phyloP scores from a whole-genome alignment of 495 filamentous ascomycete species.

The Daldinia concentrica region DNA sequence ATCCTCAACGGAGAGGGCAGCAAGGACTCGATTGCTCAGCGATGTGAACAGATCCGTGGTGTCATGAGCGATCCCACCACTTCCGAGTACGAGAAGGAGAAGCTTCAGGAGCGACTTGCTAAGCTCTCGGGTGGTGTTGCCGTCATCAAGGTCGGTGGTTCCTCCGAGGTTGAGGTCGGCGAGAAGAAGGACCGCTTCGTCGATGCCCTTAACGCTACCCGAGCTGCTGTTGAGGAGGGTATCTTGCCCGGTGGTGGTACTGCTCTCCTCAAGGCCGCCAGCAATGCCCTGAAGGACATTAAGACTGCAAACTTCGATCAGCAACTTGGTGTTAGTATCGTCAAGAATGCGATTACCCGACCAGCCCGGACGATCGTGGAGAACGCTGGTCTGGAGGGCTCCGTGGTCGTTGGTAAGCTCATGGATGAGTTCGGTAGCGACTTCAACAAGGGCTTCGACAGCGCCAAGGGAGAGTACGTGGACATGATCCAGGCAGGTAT shows the following conservation, averaged over 20 bases:
- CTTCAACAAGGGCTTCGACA: conserved; percentile 99
- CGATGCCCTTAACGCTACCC: conserved; percentile 97
- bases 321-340: conserved; percentile 95
- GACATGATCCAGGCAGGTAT: conserved; percentile 98
- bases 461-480: conserved; percentile 94
- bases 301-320: conserved; percentile 97
- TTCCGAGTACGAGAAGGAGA: conserved; percentile 99
- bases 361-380: conserved; percentile 95
- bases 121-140: conserved; percentile 99
- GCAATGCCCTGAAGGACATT: conserved; percentile 81
- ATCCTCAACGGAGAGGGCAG: conserved; percentile 96
- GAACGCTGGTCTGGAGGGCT: conserved; percentile 96
- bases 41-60: conserved; percentile 98
- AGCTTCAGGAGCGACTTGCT: conserved; percentile 98
- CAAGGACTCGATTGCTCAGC: conserved; percentile 93
- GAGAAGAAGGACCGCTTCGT: conserved; percentile 99
- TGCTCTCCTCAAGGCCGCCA: conserved; percentile 94
- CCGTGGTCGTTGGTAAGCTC: conserved; percentile 96
- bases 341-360: conserved; percentile 96
- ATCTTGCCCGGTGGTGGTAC: conserved; percentile 98
- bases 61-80: conserved; percentile 93
- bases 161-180: conserved; percentile 96
- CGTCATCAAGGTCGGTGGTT: conserved; percentile 98
- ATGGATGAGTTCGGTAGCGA: conserved; percentile 90
- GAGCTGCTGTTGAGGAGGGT: conserved; percentile 97